A percentile compares a stretch with the other conserved stretches of the same genome.
Conservation (phyloP, 495 filamentous ascomycete genomes). For the Penicillium arizonense region DNA sequence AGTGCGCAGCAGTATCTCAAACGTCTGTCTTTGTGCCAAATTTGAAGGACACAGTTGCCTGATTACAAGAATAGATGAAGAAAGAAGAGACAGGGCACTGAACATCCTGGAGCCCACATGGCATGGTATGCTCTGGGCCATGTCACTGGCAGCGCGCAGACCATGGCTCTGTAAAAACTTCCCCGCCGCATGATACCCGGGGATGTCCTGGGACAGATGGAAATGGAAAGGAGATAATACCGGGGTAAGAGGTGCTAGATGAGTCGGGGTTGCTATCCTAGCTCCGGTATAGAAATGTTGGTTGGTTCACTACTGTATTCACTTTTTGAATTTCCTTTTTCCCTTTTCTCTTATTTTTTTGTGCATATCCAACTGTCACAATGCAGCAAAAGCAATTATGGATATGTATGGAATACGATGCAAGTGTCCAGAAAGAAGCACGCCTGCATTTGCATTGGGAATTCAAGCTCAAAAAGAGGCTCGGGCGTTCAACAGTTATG, state of each 20-base stretch:
- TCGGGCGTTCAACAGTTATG: too few relatives aligned
- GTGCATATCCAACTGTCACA: background rate
- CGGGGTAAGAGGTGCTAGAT: background rate
- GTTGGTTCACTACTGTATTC: background rate
- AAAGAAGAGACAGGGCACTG: background rate
- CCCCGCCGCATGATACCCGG: conserved; percentile 9
- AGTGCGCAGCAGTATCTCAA: background rate
- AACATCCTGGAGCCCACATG: conserved; percentile 1
- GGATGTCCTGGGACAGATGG: conserved; percentile 15
- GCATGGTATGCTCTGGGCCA: conserved; percentile 1
- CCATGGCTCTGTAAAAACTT: conserved; percentile 7
- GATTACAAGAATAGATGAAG: conserved; percentile 1
- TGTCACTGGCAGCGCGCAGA: background rate
- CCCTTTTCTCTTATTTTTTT: background rate
- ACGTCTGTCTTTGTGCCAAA: conserved; percentile 19
- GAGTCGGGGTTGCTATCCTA: background rate
- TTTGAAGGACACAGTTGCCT: conserved; percentile 4
- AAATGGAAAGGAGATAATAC: conserved; percentile 4
- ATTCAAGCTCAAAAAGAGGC: background rate
- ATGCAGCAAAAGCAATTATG: conserved; percentile 3
- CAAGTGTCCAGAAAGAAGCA: background rate
- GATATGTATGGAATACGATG: background rate
- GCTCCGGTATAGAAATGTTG: background rate
- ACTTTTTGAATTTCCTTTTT: background rate
- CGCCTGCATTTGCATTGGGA: background rate